Base-by-base conservation (phyloP, 2,329 filamentous ascomycete species). In the Fusarium euwallaceae region DNA sequence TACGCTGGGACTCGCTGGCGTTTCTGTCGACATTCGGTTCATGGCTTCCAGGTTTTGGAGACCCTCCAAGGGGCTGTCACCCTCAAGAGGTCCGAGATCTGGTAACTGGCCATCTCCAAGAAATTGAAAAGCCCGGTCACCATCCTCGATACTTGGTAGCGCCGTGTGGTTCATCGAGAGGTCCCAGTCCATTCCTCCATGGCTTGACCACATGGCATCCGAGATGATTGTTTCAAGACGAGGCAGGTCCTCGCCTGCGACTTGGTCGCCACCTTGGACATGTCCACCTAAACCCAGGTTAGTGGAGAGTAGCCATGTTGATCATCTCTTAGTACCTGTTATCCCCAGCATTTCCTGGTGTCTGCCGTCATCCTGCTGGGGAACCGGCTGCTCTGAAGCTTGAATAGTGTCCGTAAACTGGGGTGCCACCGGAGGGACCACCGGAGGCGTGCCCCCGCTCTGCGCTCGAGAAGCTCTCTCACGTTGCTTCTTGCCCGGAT, bases 401-500 rank as follows among this genome's bases (percentile, higher is more conserved):
- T 48, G 43, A 14, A 48, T 27, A 27, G 43, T 17, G 8, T 48
- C 43, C 0, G 43, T 27, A 27, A 48, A 48, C 8, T 2, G 14
- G 22, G 14, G 43, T 2, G 43, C 20, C 20, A 34, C 53, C 5
- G 6, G 16, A 55, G 27, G n/a, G 4, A 6, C 32, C 24, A 55
- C n/a, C 4, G 53, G 53, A 37, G 53, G 53, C 14, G 53, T 36
- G 8, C 53, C 53, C 32, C 29, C 32, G 20, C 53, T 36, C 20
- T 36, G 53, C 0, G 29, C 53, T 58, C 29, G 53, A 58, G 29
- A 22, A 17, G 32, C 17, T 17, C 34, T 58, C 1, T 58, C 53
- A 9, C 53, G 32, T 22, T 58, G 53, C 14, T 58, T 58, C 20
- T 78, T 75, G 1, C 70, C 71, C n/a, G 75, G 71, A 22, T 76